These are phyloP conservation scores for Botryotinia narcissicola DNA, from an alignment of 2,329 filamentous ascomycete genomes.

Conservation along the genomic window DNA sequence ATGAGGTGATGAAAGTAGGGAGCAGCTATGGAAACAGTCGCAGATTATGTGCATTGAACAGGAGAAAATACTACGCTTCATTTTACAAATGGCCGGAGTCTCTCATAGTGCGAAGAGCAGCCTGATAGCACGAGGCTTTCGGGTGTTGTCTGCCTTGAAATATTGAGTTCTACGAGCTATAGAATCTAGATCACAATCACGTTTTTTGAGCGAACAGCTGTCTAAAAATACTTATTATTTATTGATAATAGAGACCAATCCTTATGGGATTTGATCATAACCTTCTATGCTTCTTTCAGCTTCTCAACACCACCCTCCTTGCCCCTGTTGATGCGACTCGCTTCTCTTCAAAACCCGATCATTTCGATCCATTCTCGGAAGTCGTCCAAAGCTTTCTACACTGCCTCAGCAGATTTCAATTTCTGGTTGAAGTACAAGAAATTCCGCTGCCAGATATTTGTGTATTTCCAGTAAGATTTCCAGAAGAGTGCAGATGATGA, in stretches of 20 bases:
- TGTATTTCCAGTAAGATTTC: background rate
- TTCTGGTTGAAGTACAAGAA: background rate
- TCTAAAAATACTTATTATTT: fast-evolving
- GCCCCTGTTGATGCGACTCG: background rate
- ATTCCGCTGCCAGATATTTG: background rate
- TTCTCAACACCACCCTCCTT: background rate
- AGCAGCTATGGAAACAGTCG: background rate
- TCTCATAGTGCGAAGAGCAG: no score
- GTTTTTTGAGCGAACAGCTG: background rate
- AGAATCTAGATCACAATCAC: no score
- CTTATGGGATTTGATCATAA: background rate
- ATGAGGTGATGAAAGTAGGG: background rate
- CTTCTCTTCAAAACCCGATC: background rate
- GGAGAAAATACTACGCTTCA: background rate
- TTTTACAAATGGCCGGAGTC: no score
- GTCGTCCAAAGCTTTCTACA: background rate
- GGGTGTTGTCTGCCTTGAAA: no score
- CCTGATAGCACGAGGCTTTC: no score
- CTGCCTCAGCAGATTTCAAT: background rate
- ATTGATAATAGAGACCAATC: fast-evolving
- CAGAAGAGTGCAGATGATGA: background rate
- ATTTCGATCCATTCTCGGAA: background rate
- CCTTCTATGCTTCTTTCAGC: background rate
- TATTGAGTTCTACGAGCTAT: no score
- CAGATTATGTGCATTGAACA: background rate